Conservation (phyloP, 1,284 basidiomycete species). For the Naganishia albida region DNA sequence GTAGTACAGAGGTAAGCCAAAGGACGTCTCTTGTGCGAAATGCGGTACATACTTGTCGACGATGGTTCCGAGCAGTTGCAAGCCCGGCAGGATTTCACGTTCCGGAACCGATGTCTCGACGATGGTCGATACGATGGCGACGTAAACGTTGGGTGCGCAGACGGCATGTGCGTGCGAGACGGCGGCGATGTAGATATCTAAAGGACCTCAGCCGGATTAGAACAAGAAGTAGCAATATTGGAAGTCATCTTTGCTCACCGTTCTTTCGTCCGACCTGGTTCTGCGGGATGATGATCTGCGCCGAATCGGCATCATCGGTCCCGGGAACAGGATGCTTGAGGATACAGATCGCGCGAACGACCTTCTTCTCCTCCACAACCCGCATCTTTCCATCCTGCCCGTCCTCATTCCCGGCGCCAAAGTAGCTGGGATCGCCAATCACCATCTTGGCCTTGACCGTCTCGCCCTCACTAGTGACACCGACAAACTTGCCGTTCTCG, state of each 20-base stretch:
- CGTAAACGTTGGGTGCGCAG: slow-evolving; percentile 88
- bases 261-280: slow-evolving; percentile 94
- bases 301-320: slow-evolving; percentile 91
- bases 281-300: slow-evolving; percentile 98
- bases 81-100: slow-evolving; percentile 85
- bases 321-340: slow-evolving; percentile 98
- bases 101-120: slow-evolving; percentile 95
- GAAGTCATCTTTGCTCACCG: slow-evolving; percentile 61
- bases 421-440: slow-evolving; percentile 98
- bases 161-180: slow-evolving; percentile 97
- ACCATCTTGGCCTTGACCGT: slow-evolving; percentile 97
- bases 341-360: slow-evolving; percentile 95
- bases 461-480: slow-evolving; percentile 86
- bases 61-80: slow-evolving; percentile 89
- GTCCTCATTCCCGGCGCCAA: slow-evolving; percentile 70
- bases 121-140: slow-evolving; percentile 97
- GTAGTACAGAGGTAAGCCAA: slow-evolving; percentile 5
- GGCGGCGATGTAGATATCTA: slow-evolving; percentile 98
- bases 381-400: slow-evolving; percentile 66
- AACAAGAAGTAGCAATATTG: slow-evolving; percentile 13
- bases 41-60: slow-evolving; percentile 77
- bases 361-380: slow-evolving; percentile 90
- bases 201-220: background rate
- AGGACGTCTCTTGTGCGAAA: slow-evolving; percentile 9
- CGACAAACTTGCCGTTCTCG: slow-evolving; percentile 79